A percentile compares a stretch with the other conserved stretches of the same genome.
These are phyloP conservation scores for Phytophthora boehmeriae DNA, from an alignment of 352 stramenopile species.

Conservation along the genomic window DNA sequence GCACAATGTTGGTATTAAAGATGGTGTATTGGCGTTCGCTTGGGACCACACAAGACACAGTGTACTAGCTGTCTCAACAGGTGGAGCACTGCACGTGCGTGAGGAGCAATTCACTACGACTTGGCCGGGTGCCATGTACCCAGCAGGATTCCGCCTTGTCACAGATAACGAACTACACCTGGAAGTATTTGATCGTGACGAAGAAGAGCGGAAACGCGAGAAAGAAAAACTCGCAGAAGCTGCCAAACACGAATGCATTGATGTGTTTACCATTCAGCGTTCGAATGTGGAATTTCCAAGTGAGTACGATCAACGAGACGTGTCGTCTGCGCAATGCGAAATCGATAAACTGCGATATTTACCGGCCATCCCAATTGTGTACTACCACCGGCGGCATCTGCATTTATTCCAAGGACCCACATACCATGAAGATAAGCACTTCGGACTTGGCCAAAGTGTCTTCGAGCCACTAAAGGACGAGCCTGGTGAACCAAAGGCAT, in stretches of 20 bases:
- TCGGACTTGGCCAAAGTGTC: conserved; percentile 71
- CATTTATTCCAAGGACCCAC: conserved; percentile 41
- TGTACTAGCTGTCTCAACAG: conserved; percentile 70
- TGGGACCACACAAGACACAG: conserved; percentile 64
- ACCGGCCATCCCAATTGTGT: conserved; percentile 62
- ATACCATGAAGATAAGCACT: conserved; percentile 75
- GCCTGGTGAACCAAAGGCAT: conserved; percentile 41
- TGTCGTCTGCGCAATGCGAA: conserved; percentile 16
- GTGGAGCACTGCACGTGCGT: conserved; percentile 67
- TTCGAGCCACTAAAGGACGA: conserved; percentile 70
- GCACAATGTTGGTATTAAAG: conserved; percentile 79
- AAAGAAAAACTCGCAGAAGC: conserved; percentile 33
- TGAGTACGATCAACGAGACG: conserved; percentile 5
- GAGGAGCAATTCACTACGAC: conserved; percentile 78
- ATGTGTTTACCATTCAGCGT: conserved; percentile 48
- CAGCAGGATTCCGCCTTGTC: conserved; percentile 75
- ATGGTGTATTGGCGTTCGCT: conserved; percentile 63
- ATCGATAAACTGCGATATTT: conserved; percentile 43
- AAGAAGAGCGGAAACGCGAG: conserved; percentile 37
- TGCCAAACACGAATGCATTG: conserved; percentile 26
- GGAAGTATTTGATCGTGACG: conserved; percentile 38
- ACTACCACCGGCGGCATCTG: conserved; percentile 57
- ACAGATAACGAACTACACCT: conserved; percentile 82
- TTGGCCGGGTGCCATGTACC: conserved; percentile 87
- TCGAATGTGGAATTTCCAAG: conserved; percentile 24